Evolutionary conservation across 768 basidiomycete species (phyloP), one percentile per base, ranked within the genome.

Genomic region (Calocera cornea): DNA sequence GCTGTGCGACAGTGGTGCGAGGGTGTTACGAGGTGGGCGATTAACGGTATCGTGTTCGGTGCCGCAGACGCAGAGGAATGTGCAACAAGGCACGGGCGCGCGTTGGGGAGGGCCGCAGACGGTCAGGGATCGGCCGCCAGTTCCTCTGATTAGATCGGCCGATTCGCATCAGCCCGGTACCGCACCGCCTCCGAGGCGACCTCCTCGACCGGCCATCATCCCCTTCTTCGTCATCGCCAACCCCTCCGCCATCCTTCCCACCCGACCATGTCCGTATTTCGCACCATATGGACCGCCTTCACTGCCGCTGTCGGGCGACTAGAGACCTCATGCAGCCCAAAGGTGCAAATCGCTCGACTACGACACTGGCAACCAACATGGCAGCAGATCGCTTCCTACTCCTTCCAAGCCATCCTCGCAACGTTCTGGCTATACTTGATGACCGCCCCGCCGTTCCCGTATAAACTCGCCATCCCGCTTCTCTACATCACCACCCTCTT

Each of bases 391-490:
- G 44, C 44, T 47, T 47, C 44, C 8, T 87, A 90, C 76, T 67
- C 89, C 69, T 79, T 89, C 72, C 87, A 91, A 71, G 70, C 87
- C 34, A 71, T 82, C 67, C 80, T 85, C 41, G 86, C 86, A 49
- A 71, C 77, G 5, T 87, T 91, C 74, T 92, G 89, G 88, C 77
- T 92, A 69, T 77, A 77, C 44, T 78, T 92, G 67, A 89, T 93
- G 87, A 79, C 83, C 68, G 78, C 78, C 1, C 89, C 90, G 0
- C 79, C 80, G 16, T 89, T 86, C 72, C 88, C 89, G 2, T 73
- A 81, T 72, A 94, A 95, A 73, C 83, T 95, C 44, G 67, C 82
- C 63, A 90, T 95, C 71, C 92, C 94, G 8, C 40, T 86, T 33
- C 78, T 88, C 22, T 95, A 90, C 78, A 73, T 77, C 66, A 72